Percentiles rank a stretch among this genome's conserved stretches.
These are phyloP conservation scores for Phytophthora pisi DNA, from an alignment of 352 stramenopile species.

Conservation along the genomic window DNA sequence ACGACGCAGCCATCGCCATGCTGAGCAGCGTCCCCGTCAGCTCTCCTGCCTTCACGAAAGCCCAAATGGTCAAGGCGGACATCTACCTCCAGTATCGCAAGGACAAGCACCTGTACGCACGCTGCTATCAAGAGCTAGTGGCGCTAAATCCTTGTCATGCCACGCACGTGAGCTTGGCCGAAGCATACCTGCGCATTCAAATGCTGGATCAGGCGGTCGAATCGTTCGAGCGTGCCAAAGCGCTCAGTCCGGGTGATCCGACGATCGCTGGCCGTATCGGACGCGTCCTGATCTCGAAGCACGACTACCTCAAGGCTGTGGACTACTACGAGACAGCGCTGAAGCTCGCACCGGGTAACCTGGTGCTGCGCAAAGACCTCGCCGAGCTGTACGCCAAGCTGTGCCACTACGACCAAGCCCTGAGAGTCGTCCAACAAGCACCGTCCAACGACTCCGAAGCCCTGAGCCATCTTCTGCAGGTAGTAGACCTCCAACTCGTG, in stretches of 20 bases:
- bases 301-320: constrained; percentile 93
- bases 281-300: constrained; percentile 91
- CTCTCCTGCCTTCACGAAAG: constrained; percentile 84
- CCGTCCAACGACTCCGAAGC: constrained; percentile 71
- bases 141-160: constrained; percentile 70
- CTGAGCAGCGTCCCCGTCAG: constrained; percentile 84
- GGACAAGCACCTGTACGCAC: constrained; percentile 90
- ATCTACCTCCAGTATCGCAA: constrained; percentile 93
- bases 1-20: constrained; percentile 90
- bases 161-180: constrained; percentile 87
- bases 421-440: constrained; percentile 79
- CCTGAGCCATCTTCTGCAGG: constrained; percentile 67
- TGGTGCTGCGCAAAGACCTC: constrained; percentile 89
- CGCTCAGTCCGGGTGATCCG: constrained; percentile 65
- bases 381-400: constrained; percentile 91
- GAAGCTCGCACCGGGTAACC: constrained; percentile 73
- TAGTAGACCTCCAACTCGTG: constrained; percentile 79
- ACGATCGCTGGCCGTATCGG: constrained; percentile 89
- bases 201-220: constrained; percentile 89
- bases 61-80: constrained; percentile 93
- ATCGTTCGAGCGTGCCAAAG: constrained; percentile 67
- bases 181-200: constrained; percentile 93
- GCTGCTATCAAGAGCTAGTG: constrained; percentile 91
- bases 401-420: constrained; percentile 82
- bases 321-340: constrained; percentile 94